Evolutionary conservation across 108 stramenopile species (phyloP).

Genomic region (Fragilariopsis cylindrus): DNA sequence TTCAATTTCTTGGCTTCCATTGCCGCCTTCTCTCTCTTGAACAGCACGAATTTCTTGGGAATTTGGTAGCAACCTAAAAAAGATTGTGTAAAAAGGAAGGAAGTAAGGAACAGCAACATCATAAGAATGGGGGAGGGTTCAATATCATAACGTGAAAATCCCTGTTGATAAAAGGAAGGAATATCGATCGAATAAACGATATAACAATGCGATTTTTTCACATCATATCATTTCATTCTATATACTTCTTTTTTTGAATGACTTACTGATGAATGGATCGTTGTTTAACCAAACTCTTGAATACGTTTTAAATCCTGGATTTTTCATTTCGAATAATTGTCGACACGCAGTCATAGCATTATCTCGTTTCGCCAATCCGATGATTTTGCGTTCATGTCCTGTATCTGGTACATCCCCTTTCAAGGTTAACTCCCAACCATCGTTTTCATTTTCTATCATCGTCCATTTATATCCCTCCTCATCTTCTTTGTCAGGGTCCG

Average conservation of each 20-base stretch:
- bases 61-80: conserved; percentile 8
- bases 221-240: background rate
- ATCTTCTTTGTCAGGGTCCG: background rate
- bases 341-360: background rate
- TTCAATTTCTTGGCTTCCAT: background rate
- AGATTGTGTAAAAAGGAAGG: background rate
- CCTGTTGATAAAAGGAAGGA: background rate
- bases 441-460: background rate
- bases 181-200: background rate
- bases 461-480: conserved; percentile 18
- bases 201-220: background rate
- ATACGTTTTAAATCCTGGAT: conserved; percentile 10
- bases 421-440: conserved; percentile 6
- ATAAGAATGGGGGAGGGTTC: too few species aligned
- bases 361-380: conserved; percentile 4
- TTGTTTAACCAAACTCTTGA: background rate
- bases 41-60: background rate
- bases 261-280: conserved; percentile 1
- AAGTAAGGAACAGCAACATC: background rate
- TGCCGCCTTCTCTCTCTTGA: background rate
- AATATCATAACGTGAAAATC: too few species aligned
- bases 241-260: background rate
- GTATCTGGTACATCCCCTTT: conserved; percentile 6
- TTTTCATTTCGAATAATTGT: conserved; percentile 14
- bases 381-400: background rate